Conservation (phyloP, 495 filamentous ascomycete species). For the Darksidea phi region DNA sequence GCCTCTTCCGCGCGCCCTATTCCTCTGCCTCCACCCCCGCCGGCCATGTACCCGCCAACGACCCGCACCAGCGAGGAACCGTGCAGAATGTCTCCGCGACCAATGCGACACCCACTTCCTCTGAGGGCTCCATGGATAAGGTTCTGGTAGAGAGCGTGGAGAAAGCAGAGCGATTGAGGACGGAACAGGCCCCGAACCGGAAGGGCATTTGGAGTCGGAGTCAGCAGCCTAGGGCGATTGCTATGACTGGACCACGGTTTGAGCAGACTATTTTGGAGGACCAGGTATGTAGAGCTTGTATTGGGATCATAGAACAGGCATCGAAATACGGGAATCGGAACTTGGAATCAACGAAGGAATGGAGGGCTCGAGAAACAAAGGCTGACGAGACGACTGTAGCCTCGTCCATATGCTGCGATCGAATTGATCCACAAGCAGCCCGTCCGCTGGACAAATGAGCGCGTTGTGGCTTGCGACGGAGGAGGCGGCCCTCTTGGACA, state of each 20-base stretch:
- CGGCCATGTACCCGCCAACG: slow-evolving; percentile 48
- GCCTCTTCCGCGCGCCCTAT: slow-evolving; percentile 25
- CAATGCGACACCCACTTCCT: slow-evolving; percentile 57
- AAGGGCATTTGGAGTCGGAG: slow-evolving; percentile 73
- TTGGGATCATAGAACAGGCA: neutral
- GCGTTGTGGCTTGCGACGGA: slow-evolving; percentile 83
- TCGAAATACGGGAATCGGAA: neutral
- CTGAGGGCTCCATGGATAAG: slow-evolving; percentile 46
- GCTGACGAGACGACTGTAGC: slow-evolving; percentile 53
- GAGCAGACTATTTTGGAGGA: slow-evolving; percentile 91
- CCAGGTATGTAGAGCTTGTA: slow-evolving; percentile 61
- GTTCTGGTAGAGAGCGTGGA: slow-evolving; percentile 58
- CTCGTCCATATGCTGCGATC: slow-evolving; percentile 82
- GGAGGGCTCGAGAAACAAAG: slow-evolving; percentile 5
- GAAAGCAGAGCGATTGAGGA: slow-evolving; percentile 59
- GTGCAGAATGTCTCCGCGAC: slow-evolving; percentile 59
- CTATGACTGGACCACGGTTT: slow-evolving; percentile 91
- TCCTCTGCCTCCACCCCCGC: neutral
- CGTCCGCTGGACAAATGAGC: slow-evolving; percentile 82
- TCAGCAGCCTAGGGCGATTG: slow-evolving; percentile 74
- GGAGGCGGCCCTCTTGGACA: slow-evolving; percentile 91
- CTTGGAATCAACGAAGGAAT: neutral
- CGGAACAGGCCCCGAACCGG: slow-evolving; percentile 85
- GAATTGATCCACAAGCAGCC: slow-evolving; percentile 95
- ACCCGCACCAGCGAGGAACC: slow-evolving; percentile 51